Conservation (phyloP, 495 filamentous ascomycete species). For the Penicillium nucicola region DNA sequence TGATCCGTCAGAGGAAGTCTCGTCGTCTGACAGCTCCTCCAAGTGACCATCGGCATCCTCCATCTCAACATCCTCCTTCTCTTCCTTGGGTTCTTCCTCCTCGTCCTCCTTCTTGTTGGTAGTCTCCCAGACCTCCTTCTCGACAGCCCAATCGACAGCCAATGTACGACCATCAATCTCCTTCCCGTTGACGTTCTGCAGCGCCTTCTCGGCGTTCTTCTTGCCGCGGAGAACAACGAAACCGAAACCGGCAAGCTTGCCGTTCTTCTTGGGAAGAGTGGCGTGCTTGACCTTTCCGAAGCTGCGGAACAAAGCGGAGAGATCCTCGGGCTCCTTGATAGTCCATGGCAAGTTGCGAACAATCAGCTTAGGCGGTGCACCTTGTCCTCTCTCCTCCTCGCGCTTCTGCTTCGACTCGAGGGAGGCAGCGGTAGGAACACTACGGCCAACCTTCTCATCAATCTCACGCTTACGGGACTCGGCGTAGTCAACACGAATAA, state of each 20-base stretch:
- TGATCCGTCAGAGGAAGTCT: constrained; percentile 23
- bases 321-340: constrained; percentile 78
- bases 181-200: constrained; percentile 83
- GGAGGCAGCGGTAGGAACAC: constrained; percentile 43
- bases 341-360: constrained; percentile 96
- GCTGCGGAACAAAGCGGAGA: constrained; percentile 71
- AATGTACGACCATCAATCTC: constrained; percentile 80
- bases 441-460: constrained; percentile 46
- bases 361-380: constrained; percentile 78
- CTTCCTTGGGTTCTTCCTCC: constrained; percentile 28
- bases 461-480: constrained; percentile 76
- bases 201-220: constrained; percentile 88
- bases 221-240: constrained; percentile 85
- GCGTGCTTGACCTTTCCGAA: constrained; percentile 87
- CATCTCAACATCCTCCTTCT: constrained; percentile 32
- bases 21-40: constrained; percentile 19
- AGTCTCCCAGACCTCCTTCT: constrained; percentile 80
- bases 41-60: constrained; percentile 33
- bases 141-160: constrained; percentile 95
- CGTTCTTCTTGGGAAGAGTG: constrained; percentile 72
- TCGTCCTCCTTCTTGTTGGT: constrained; percentile 46
- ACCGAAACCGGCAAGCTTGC: constrained; percentile 80
- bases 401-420: constrained; percentile 54
- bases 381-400: constrained; percentile 53
- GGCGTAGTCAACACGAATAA: constrained; percentile 82